A percentile compares a stretch with the other conserved stretches of the same genome.
Conservation (phyloP, 2,329 filamentous ascomycete genomes). For the Juglanconis oblonga region DNA sequence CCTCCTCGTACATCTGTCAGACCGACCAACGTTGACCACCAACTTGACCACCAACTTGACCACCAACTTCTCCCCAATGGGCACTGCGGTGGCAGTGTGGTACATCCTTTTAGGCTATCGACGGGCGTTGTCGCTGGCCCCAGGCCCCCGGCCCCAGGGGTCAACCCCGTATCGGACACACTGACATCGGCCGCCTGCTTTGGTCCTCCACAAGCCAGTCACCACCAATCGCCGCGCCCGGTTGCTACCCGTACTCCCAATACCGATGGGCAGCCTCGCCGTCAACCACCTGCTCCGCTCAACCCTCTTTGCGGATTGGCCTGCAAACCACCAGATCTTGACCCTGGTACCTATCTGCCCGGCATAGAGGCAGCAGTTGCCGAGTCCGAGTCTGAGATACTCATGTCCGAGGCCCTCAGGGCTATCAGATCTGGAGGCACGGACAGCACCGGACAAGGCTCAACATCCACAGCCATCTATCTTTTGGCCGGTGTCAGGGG, state of each 20-base stretch:
- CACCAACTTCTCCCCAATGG: neutral
- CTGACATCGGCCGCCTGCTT: neutral
- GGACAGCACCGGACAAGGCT: neutral
- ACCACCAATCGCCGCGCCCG: neutral
- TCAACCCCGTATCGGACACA: neutral
- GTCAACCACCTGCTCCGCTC: neutral
- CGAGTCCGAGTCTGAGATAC: neutral
- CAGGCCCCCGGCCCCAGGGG: neutral
- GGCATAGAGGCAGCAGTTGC: neutral
- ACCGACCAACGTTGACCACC: neutral
- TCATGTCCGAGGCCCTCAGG: neutral
- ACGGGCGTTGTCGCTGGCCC: neutral
- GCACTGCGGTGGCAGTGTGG: neutral
- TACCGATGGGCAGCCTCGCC: neutral
- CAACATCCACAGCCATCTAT: neutral
- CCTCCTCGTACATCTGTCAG: neutral
- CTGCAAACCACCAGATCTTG: neutral
- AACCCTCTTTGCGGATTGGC: neutral
- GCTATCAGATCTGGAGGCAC: neutral
- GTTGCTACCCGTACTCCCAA: too few relatives aligned
- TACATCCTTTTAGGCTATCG: neutral
- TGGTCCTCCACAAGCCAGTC: neutral
- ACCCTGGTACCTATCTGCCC: too few relatives aligned
- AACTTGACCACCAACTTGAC: neutral
- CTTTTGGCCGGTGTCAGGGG: slow-evolving; percentile 11